These are phyloP conservation scores for Setaria italica DNA, from an alignment of 202 grass and related monocot species.

Conservation along the genomic window DNA sequence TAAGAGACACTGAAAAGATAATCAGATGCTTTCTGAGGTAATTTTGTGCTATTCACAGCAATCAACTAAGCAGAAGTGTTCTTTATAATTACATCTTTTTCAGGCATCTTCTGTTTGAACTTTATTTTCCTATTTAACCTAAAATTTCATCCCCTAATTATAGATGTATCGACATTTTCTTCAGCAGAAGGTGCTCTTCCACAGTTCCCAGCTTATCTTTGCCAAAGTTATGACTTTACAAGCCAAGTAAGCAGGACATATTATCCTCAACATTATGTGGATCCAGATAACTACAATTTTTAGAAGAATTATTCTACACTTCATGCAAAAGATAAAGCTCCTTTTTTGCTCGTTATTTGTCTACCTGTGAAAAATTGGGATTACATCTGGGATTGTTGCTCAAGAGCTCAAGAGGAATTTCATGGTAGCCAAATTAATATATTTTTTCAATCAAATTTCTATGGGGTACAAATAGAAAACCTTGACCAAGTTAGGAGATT, in stretches of 20 bases:
- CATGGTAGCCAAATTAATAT: neutral
- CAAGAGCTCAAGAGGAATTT: neutral
- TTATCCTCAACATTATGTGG: neutral
- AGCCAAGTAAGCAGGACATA: neutral
- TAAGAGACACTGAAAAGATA: slow-evolving; percentile 27
- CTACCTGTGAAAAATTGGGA: neutral
- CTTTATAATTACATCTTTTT: neutral
- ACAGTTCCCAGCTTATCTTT: neutral
- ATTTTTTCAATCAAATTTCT: neutral
- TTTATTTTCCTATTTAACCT: neutral
- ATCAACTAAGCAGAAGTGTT: neutral
- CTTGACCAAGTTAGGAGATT: neutral
- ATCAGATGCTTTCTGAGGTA: neutral
- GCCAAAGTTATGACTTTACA: neutral
- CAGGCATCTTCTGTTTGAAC: neutral
- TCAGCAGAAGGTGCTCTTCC: neutral
- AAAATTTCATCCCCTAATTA: neutral
- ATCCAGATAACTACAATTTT: neutral
- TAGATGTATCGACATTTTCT: neutral
- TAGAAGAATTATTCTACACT: neutral
- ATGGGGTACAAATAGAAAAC: neutral
- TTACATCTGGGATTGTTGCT: neutral
- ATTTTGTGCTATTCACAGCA: slow-evolving; percentile 25
- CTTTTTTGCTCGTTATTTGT: neutral
- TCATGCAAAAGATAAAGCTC: neutral